Conservation (phyloP, 371 early-diverging fungal species). For the Mucor lusitanicus region DNA sequence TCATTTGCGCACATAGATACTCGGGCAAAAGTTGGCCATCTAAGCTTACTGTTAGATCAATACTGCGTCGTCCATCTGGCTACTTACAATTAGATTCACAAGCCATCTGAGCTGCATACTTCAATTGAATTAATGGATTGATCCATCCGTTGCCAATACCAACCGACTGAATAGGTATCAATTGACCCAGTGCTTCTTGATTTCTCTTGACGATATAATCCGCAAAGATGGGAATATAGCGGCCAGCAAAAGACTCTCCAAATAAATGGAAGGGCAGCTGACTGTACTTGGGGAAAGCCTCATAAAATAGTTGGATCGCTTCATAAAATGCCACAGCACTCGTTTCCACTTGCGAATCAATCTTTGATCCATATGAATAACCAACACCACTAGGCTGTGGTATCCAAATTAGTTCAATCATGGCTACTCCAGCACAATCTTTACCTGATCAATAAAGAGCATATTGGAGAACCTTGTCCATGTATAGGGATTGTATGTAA, state of each 20-base stretch:
- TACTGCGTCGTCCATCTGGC: neutral
- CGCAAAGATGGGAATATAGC: conserved; percentile 74
- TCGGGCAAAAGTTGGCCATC: conserved; percentile 17
- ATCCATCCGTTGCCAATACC: conserved; percentile 36
- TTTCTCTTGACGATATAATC: conserved; percentile 32
- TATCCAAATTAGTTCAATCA: neutral
- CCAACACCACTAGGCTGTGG: conserved; percentile 72
- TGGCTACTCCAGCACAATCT: neutral
- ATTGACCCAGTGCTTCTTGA: neutral
- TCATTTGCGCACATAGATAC: conserved; percentile 11
- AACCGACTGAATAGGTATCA: conserved; percentile 26
- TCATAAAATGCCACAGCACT: conserved; percentile 53
- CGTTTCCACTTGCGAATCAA: conserved; percentile 48
- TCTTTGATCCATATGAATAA: conserved; percentile 65
- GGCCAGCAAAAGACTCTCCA: conserved; percentile 78
- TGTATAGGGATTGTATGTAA: conserved; percentile 57
- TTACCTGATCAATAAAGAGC: conserved; percentile 80
- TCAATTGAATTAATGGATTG: conserved; percentile 29
- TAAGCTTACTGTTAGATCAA: neutral
- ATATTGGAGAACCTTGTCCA: conserved; percentile 85
- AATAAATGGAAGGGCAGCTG: conserved; percentile 45
- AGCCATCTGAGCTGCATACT: conserved; percentile 20
- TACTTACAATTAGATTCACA: conserved; percentile 33
- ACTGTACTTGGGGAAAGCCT: conserved; percentile 58
- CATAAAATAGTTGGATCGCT: conserved; percentile 71